Percentiles rank a stretch among this genome's conserved stretches.
Evolutionary conservation across 2,329 filamentous ascomycete genomes (phyloP).

Genomic region (Cyclaneusma minus): DNA sequence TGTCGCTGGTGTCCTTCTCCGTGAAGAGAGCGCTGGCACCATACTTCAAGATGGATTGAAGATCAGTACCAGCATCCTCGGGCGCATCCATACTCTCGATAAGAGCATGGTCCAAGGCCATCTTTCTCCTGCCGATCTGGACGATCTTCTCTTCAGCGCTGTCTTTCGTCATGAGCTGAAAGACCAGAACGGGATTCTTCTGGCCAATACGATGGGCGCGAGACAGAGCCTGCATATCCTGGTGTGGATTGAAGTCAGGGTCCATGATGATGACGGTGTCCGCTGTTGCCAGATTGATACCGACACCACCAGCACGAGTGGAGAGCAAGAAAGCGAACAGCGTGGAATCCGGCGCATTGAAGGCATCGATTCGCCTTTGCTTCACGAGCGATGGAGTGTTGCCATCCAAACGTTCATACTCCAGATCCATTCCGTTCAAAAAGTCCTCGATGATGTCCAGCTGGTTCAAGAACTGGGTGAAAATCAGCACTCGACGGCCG

Average conservation of each 20-base stretch:
- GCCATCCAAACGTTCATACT: slow-evolving; percentile 77
- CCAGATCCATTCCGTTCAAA: slow-evolving; percentile 55
- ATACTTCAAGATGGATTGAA: slow-evolving; percentile 77
- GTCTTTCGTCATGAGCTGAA: slow-evolving; percentile 80
- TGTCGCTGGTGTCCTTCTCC: slow-evolving; percentile 55
- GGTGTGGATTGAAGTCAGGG: slow-evolving; percentile 91
- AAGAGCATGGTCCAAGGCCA: slow-evolving; percentile 86
- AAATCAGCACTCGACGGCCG: slow-evolving; percentile 83
- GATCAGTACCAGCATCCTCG: slow-evolving; percentile 62
- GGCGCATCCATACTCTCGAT: slow-evolving; percentile 83
- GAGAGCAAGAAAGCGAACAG: slow-evolving; percentile 87
- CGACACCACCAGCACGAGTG: slow-evolving; percentile 87
- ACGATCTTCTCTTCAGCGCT: slow-evolving; percentile 93
- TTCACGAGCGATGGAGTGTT: slow-evolving; percentile 67
- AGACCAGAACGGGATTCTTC: slow-evolving; percentile 87
- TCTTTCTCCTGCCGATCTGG: slow-evolving; percentile 88
- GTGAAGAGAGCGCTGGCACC: slow-evolving; percentile 79
- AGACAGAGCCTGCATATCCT: slow-evolving; percentile 90
- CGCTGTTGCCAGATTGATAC: slow-evolving; percentile 91
- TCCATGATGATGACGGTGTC: slow-evolving; percentile 97
- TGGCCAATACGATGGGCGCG: slow-evolving; percentile 94
- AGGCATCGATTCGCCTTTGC: slow-evolving; percentile 86
- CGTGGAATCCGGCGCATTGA: slow-evolving; percentile 69
- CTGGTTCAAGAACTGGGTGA: slow-evolving; percentile 87
- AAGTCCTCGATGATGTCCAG: slow-evolving; percentile 90